Evolutionary conservation across 257 asterid genomes (phyloP).

Genomic region (Rauvolfia tetraphylla): DNA sequence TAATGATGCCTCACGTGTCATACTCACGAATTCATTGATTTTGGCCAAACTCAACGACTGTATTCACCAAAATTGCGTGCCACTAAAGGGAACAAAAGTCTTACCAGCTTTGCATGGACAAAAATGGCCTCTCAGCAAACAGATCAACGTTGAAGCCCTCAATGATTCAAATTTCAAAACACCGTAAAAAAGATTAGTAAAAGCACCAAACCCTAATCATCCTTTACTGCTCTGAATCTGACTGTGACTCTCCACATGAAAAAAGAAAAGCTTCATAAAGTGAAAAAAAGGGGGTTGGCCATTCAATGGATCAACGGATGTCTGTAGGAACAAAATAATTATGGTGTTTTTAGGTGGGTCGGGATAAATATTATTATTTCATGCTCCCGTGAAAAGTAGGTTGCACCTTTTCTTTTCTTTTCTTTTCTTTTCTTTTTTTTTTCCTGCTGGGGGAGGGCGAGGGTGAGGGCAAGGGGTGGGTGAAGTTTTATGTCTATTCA

Average conservation of each 20-base stretch:
- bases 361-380: constrained; percentile 29
- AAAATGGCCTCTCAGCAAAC: not conserved
- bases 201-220: constrained; percentile 5
- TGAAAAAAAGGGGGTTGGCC: constrained; percentile 22
- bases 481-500: no score
- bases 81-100: not conserved
- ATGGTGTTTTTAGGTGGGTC: constrained; percentile 25
- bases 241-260: constrained; percentile 23
- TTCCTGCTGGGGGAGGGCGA: no score
- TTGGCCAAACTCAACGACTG: not conserved
- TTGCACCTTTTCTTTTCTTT: constrained; percentile 16
- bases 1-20: not conserved
- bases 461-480: no score
- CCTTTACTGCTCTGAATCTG: not conserved
- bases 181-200: not conserved
- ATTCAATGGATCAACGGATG: constrained; percentile 13
- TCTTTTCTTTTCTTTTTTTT: no score
- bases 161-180: constrained; percentile 1
- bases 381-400: constrained; percentile 43
- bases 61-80: not conserved
- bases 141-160: not conserved
- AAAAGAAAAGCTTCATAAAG: constrained; percentile 20
- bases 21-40: not conserved
- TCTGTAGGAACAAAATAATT: constrained; percentile 13
- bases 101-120: not conserved